phyloP scores from a whole-genome alignment of 23 red algal genomes.

The Gracilariopsis chorda region DNA sequence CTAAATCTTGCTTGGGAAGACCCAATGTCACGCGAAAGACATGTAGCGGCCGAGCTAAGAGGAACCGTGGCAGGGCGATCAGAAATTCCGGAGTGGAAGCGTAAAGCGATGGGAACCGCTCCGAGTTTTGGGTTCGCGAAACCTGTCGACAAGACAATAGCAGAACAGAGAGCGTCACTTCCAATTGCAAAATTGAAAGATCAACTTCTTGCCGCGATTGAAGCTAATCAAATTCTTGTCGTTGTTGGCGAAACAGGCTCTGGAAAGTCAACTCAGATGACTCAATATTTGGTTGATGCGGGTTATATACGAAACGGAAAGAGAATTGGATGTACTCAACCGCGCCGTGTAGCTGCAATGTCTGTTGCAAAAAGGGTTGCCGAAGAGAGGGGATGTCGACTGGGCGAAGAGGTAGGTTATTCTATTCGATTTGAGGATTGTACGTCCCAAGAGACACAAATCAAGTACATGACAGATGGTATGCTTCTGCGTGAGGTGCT shows the following conservation, averaged over 20 bases:
- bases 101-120: constrained; percentile 70
- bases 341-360: constrained; percentile 91
- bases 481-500: constrained; percentile 97
- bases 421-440: constrained; percentile 97
- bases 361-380: constrained; percentile 93
- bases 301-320: constrained; percentile 44
- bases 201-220: constrained; percentile 75
- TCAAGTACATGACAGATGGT: constrained; percentile 99
- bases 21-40: constrained; percentile 68
- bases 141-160: constrained; percentile 66
- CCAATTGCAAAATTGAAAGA: constrained; percentile 84
- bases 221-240: constrained; percentile 81
- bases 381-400: constrained; percentile 77
- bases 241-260: constrained; percentile 98
- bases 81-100: constrained; percentile 91
- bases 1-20: constrained; percentile 92
- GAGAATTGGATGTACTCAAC: constrained; percentile 96
- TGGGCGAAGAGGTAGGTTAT: constrained; percentile 96
- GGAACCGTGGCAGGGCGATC: constrained; percentile 39
- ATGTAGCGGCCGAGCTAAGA: constrained; percentile 72
- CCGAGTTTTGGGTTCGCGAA: constrained; percentile 87
- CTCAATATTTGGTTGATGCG: constrained; percentile 91
- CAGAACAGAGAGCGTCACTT: constrained; percentile 80
- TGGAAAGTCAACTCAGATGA: constrained; percentile 99
- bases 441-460: constrained; percentile 82